phyloP scores from a whole-genome alignment of 129 eudicot species.

The Deinandra increscens region DNA sequence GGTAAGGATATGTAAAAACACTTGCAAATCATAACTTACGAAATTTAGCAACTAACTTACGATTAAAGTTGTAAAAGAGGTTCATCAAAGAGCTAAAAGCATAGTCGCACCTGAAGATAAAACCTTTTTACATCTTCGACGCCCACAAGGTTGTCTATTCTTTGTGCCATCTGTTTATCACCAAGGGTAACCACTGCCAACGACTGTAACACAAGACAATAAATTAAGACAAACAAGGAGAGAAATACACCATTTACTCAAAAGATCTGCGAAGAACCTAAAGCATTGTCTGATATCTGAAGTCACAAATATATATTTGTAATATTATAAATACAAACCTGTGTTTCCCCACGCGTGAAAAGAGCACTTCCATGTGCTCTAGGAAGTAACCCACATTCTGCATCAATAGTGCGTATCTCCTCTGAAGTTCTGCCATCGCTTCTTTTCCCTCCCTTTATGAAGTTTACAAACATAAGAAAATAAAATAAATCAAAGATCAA shows the following conservation, averaged over 20 bases:
- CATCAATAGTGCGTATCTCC: conserved; percentile 73
- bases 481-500: background rate
- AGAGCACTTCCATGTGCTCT: conserved; percentile 99
- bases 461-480: conserved; percentile 17
- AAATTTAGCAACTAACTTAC: conserved; percentile 2
- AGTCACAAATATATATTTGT: conserved; percentile 9
- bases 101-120: conserved; percentile 83
- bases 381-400: conserved; percentile 94
- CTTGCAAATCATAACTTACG: background rate
- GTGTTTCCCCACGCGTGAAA: conserved; percentile 99
- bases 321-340: conserved; percentile 48
- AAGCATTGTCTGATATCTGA: background rate
- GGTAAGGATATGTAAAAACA: conserved; percentile 3
- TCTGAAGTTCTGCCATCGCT: conserved; percentile 90
- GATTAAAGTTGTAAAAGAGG: background rate
- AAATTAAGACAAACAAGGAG: conserved; percentile 4
- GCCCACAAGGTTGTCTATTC: conserved; percentile 89
- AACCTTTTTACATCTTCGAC: conserved; percentile 91
- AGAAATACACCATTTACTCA: conserved; percentile 7
- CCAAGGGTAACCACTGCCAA: conserved; percentile 97
- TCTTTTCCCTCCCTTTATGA: conserved; percentile 82
- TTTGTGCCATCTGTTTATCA: conserved; percentile 94
- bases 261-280: background rate
- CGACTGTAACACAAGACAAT: conserved; percentile 52
- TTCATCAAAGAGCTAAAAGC: conserved; percentile 2